A percentile compares a stretch with the other conserved stretches of the same genome.
Conservation (phyloP, 176 grass and related monocot genomes). For the Pontederia crassipes region DNA sequence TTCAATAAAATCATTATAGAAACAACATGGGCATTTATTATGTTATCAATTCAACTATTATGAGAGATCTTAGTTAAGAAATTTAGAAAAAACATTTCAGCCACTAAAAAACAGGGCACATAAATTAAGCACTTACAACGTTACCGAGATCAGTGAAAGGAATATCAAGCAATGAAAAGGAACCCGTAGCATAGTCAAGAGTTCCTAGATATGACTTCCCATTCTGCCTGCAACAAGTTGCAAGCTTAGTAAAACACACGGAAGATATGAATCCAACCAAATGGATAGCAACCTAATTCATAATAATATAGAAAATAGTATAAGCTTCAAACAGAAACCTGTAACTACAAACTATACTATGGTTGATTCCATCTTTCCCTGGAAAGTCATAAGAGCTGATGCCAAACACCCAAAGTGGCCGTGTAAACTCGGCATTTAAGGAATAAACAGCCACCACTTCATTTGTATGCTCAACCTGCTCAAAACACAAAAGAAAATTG, state of each 20-base stretch:
- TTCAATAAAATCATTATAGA: too few relatives aligned
- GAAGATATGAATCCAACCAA: not conserved
- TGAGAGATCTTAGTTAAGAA: too few relatives aligned
- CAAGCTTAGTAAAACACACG: not conserved
- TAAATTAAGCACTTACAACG: conserved; percentile 40
- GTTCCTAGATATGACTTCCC: conserved; percentile 81
- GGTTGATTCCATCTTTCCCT: conserved; percentile 33
- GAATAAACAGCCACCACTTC: conserved; percentile 54
- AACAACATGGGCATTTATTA: too few relatives aligned
- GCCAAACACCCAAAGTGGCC: conserved; percentile 82
- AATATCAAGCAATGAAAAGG: conserved; percentile 63
- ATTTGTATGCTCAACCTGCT: conserved; percentile 66
- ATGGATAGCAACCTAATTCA: not conserved
- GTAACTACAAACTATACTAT: conserved; percentile 68
- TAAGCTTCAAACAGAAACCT: conserved; percentile 29
- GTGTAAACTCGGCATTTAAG: conserved; percentile 82
- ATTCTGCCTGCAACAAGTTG: conserved; percentile 43
- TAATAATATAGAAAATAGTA: not conserved
- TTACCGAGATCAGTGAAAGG: conserved; percentile 65
- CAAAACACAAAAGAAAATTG: conserved; percentile 7
- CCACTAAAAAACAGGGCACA: not conserved
- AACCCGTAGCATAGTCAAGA: conserved; percentile 50
- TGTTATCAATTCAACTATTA: too few relatives aligned
- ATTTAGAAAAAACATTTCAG: not conserved
- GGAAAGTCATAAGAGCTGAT: conserved; percentile 86